A percentile compares a stretch with the other conserved stretches of the same genome.
Conservation (phyloP, 208 protist species). For the Kentomonas sorsogonicus region DNA sequence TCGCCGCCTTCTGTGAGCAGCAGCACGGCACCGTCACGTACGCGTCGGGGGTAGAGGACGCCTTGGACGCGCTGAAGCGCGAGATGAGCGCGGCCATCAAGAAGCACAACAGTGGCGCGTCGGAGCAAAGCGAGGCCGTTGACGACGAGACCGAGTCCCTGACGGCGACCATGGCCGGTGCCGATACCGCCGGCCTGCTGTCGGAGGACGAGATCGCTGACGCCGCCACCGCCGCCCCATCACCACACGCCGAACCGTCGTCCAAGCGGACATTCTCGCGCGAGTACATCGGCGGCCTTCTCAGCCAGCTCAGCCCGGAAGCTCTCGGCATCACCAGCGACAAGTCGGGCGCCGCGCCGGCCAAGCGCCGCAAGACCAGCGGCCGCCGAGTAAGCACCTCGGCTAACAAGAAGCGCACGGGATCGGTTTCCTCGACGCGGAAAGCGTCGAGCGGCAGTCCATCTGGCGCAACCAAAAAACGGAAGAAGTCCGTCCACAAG, state of each 20-base stretch:
- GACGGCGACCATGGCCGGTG: too few species aligned
- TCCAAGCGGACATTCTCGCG: conserved; percentile 19
- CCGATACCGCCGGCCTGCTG: too few species aligned
- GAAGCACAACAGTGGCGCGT: background rate
- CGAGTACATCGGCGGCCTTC: conserved; percentile 28
- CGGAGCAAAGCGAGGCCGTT: too few species aligned
- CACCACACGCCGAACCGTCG: too few species aligned
- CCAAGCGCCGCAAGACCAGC: too few species aligned
- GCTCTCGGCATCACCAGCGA: conserved; percentile 20
- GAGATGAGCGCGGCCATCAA: conserved; percentile 14
- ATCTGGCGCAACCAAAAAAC: too few species aligned
- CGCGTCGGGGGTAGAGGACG: conserved; percentile 25
- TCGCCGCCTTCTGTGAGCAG: conserved; percentile 13
- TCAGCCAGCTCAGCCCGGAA: conserved; percentile 41
- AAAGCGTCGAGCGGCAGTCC: background rate
- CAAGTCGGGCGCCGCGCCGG: background rate
- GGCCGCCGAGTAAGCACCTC: too few species aligned
- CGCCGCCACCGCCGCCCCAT: background rate
- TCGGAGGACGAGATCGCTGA: conserved; percentile 2
- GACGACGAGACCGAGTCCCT: too few species aligned
- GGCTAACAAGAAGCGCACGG: conserved; percentile 15
- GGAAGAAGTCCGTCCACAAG: too few species aligned
- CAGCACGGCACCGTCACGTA: conserved; percentile 27
- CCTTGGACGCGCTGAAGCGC: conserved; percentile 15
- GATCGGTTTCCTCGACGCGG: conserved; percentile 5